A percentile compares a stretch with the other conserved stretches of the same genome.
phyloP scores from a whole-genome alignment of 2,329 filamentous ascomycete species.

The Fusarium sterilihyphosum region DNA sequence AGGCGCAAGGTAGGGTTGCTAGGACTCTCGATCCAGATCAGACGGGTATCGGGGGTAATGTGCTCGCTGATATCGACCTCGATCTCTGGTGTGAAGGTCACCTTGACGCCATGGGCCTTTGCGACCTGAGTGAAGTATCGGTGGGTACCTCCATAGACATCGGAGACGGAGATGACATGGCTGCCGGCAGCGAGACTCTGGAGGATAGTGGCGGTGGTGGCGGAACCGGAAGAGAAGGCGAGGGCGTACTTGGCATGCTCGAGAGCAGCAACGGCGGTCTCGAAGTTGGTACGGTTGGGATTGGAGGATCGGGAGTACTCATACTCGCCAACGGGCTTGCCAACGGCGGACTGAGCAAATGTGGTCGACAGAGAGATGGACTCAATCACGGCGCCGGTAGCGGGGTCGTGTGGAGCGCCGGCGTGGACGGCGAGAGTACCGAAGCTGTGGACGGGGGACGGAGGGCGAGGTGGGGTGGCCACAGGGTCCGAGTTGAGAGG shows the following conservation, averaged over 20 bases:
- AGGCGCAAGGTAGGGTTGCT: constrained; percentile 94
- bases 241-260: constrained; percentile 94
- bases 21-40: constrained; percentile 95
- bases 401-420: constrained; percentile 87
- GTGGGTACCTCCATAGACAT: constrained; percentile 98
- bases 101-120: constrained; percentile 89
- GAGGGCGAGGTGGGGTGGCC: constrained; percentile 77
- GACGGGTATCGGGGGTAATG: constrained; percentile 87
- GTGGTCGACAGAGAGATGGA: constrained; percentile 96
- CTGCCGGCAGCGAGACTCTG: constrained; percentile 91
- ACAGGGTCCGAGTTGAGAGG: constrained; percentile 61
- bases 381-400: constrained; percentile 95
- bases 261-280: constrained; percentile 87
- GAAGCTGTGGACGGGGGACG: constrained; percentile 80
- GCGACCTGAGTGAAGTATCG: constrained; percentile 99
- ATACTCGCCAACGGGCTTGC: constrained; percentile 85
- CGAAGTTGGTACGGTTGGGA: constrained; percentile 95
- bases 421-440: constrained; percentile 96
- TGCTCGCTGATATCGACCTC: constrained; percentile 86
- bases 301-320: constrained; percentile 96
- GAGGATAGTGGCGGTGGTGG: constrained; percentile 91
- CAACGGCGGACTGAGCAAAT: constrained; percentile 90
- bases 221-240: constrained; percentile 93
- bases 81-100: constrained; percentile 93
- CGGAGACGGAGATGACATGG: constrained; percentile 95